Evolutionary conservation across 805 yeast genomes (phyloP), one percentile per base, ranked within the genome.

Genomic region (Scheffersomyces coipomensis): DNA sequence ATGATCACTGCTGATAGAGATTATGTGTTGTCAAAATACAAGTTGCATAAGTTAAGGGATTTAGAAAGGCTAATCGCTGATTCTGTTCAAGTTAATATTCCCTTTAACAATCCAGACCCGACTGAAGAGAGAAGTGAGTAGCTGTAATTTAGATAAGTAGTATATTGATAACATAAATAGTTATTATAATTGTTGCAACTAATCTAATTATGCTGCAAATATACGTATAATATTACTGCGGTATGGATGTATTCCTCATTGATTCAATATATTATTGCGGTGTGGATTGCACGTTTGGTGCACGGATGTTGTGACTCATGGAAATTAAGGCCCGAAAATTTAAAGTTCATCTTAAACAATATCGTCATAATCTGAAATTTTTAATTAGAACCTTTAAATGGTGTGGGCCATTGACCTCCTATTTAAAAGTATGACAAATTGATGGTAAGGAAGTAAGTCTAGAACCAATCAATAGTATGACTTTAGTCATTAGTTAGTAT

Each of bases 291-390:
- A n/a, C n/a, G n/a, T n/a, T n/a, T n/a, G n/a, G n/a, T n/a, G n/a
- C n/a, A n/a, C n/a, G n/a, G n/a, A n/a, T n/a, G 83, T 25, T 77
- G 83, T 82, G 77, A 76, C 53, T 82, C 82, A 26, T 77, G 77
- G 59, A 77, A 77, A 56, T 68, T 78, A 26, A 69, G 83, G 61
- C 81, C 77, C 37, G 82, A 77, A 54, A 82, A 77, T 52, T 68
- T 77, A 62, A 77, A 77, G 53, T 65, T 77, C 60, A 62, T 74
- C 48, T 63, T 77, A 55, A 65, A 77, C 32, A 82, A 77, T 53
- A 72, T 53, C 77, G 77, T 42, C 82, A 77, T 47, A 82, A 77
- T 56, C 82, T 77, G 32, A 82, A 77, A 56, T 75, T 81, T 13
- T 76, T 77, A 42, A 77, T 77, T 51, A 75, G 75, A 56, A 75